Evolutionary conservation across 2,329 filamentous ascomycete species (phyloP).

Genomic region (Diaporthe vaccinii): DNA sequence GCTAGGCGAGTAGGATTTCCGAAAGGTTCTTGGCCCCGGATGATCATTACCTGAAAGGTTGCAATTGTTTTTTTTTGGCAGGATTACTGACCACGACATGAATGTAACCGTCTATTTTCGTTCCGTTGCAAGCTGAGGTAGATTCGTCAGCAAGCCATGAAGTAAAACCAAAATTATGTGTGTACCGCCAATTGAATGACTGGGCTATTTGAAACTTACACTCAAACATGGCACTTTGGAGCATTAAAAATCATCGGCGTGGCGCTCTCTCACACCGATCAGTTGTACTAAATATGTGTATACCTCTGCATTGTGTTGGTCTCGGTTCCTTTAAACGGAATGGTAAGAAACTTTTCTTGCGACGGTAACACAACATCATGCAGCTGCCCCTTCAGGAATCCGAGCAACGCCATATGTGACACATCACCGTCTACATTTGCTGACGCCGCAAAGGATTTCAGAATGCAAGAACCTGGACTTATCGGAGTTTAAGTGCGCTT

Average conservation of each 20-base stretch:
- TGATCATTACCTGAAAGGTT: neutral
- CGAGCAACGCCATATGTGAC: neutral
- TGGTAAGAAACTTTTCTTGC: neutral
- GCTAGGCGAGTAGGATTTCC: neutral
- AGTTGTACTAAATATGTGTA: neutral
- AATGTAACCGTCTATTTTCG: no score
- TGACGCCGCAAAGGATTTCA: neutral
- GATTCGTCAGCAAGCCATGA: no score
- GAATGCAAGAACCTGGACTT: constrained; percentile 1
- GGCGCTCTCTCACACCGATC: neutral
- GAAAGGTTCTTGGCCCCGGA: neutral
- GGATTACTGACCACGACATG: no score
- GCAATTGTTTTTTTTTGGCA: no score
- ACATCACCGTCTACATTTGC: neutral
- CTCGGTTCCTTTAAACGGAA: neutral
- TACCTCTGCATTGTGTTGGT: neutral
- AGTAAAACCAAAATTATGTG: no score
- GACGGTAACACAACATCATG: neutral
- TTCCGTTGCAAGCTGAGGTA: no score
- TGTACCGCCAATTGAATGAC: no score
- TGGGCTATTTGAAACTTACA: neutral
- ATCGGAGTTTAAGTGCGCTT: neutral
- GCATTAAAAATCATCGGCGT: neutral
- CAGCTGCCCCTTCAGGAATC: neutral
- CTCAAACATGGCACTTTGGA: neutral